Evolutionary conservation across 768 basidiomycete species (phyloP).

Genomic region (Calvatia gigantea): DNA sequence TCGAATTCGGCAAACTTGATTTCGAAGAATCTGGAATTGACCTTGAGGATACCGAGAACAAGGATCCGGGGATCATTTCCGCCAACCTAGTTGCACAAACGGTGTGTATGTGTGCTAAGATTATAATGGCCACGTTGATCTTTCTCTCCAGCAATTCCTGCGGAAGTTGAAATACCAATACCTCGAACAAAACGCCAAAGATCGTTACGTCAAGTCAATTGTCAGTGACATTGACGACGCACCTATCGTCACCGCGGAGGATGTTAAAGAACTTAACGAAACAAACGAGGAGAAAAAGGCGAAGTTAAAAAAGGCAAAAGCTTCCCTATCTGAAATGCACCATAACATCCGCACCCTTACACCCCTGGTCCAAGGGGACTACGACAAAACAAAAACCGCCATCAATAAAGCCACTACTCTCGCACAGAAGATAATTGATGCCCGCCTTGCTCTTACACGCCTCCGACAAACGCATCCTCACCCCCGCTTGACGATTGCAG

Average conservation of each 20-base stretch:
- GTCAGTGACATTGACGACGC: conserved; percentile 84
- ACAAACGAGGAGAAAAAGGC: conserved; percentile 72
- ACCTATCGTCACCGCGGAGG: conserved; percentile 73
- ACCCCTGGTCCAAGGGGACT: conserved; percentile 70
- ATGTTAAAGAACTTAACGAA: conserved; percentile 61
- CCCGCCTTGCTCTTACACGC: conserved; percentile 74
- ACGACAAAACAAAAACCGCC: conserved; percentile 48
- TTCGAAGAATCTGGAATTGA: conserved; percentile 32
- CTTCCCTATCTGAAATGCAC: conserved; percentile 55
- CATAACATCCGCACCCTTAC: conserved; percentile 60
- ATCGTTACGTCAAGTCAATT: conserved; percentile 83
- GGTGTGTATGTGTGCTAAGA: conserved; percentile 33
- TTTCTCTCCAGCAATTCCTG: conserved; percentile 53
- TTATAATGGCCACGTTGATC: neutral
- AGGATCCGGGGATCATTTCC: conserved; percentile 54
- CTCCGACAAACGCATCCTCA: conserved; percentile 79
- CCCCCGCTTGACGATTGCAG: conserved; percentile 72
- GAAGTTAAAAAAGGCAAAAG: conserved; percentile 62
- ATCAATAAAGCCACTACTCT: conserved; percentile 55
- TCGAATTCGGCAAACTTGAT: conserved; percentile 35
- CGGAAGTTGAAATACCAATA: conserved; percentile 87
- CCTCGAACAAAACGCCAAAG: conserved; percentile 87
- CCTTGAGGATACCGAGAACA: conserved; percentile 30
- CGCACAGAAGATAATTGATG: conserved; percentile 77
- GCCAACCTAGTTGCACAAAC: conserved; percentile 58